Evolutionary conservation across 2,329 filamentous ascomycete genomes (phyloP), one percentile per base, ranked within the genome.

Genomic region (Fusarium newnesense): DNA sequence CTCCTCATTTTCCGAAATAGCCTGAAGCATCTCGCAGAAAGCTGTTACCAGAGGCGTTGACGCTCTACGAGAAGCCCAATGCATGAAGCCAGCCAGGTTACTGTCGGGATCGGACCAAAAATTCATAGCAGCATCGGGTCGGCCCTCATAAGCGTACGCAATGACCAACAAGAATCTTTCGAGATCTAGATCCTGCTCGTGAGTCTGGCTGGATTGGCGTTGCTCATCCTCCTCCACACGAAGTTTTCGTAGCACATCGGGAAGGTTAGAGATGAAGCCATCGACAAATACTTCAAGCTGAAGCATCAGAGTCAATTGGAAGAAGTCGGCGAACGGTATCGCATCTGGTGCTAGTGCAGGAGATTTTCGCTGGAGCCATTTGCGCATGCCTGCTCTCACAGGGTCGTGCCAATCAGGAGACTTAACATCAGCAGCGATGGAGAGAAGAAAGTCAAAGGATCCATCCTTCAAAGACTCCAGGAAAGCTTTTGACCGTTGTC

Each of bases 41-140:
- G 96, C 95, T 69, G 94, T 96, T 67, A 97, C 95, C 30, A 97
- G 88, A n/a, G 96, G 96, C 1, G 97, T 98, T 1, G 97, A 97
- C 69, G 97, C 95, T 76, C 96, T 89, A 75, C 94, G 92, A 7
- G 96, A 97, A n/a, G 95, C 94, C 96, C 96, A 99, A 73, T 97
- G 94, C 80, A 99, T 88, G 80, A 99, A 99, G 0, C 96, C 96
- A 71, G 95, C 94, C 37, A 99, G 85, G 75, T 98, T 97, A 79
- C 95, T 95, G 77, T 99, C 96, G 4, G 93, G 91, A 79, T 98
- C 95, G 37, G 89, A 89, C 96, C 96, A 99, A 76, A 98, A 98
- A 50, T 92, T 93, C 78, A 94, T 90, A 15, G 95, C 94, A 32
- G 94, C 93, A 58, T 97, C 94, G 21, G 93, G 90, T 40, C 95